A percentile compares a stretch with the other conserved stretches of the same genome.
phyloP scores from a whole-genome alignment of 2,329 filamentous ascomycete species.

The Pseudopithomyces maydicus region DNA sequence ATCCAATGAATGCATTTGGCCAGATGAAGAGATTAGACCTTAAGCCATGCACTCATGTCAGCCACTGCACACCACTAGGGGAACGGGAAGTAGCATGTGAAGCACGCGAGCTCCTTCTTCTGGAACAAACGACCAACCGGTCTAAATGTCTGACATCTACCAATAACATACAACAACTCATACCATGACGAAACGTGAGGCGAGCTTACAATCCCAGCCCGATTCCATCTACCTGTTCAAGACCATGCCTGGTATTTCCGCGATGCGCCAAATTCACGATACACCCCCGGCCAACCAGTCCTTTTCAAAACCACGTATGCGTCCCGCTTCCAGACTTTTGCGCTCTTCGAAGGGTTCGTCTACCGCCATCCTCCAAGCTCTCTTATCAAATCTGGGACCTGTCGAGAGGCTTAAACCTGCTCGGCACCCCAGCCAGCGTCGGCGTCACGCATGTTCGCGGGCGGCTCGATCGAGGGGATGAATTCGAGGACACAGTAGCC shows the following conservation, averaged over 20 bases:
- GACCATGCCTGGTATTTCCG: not conserved
- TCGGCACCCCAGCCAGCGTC: slow-evolving; percentile 60
- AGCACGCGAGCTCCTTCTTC: not conserved
- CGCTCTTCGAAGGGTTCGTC: slow-evolving; percentile 25
- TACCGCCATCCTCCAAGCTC: slow-evolving; percentile 31
- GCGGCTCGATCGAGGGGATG: slow-evolving; percentile 58
- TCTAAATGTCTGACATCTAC: not conserved
- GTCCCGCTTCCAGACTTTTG: not conserved
- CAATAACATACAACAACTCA: slow-evolving; percentile 5
- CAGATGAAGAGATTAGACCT: no score
- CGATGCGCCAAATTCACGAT: slow-evolving; percentile 11
- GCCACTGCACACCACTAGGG: no score
- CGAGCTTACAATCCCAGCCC: not conserved
- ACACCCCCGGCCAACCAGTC: not conserved
- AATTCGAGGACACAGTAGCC: slow-evolving; percentile 66
- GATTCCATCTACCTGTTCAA: not conserved
- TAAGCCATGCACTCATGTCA: not conserved
- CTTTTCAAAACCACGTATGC: slow-evolving; percentile 6
- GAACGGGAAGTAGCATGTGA: no score
- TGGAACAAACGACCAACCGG: not conserved
- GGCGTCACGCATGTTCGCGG: slow-evolving; percentile 60
- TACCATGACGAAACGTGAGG: not conserved
- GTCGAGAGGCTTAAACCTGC: slow-evolving; percentile 49
- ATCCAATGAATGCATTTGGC: no score
- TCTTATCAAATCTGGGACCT: slow-evolving; percentile 12